These are phyloP conservation scores for Gnomoniopsis sp. DNA, from an alignment of 2,329 filamentous ascomycete genomes.

Conservation along the genomic window DNA sequence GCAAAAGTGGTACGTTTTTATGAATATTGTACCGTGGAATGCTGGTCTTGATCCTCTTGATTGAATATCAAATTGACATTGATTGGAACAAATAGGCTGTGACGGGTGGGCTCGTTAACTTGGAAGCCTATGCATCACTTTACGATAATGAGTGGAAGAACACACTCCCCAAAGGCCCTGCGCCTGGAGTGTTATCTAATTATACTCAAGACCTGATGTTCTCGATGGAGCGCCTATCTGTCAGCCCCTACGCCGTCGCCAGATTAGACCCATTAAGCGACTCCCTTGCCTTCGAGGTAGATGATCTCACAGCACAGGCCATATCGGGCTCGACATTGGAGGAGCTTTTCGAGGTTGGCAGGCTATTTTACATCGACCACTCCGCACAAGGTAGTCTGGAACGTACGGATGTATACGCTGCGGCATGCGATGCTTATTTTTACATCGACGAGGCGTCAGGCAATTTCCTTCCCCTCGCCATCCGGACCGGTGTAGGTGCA, in stretches of 20 bases:
- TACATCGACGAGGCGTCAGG: conserved; percentile 37
- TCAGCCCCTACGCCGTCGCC: conserved; percentile 36
- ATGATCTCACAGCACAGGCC: conserved; percentile 25
- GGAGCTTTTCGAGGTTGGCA: conserved; percentile 31
- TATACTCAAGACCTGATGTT: conserved; percentile 44
- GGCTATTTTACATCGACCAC: conserved; percentile 42
- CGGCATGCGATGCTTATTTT: conserved; percentile 44
- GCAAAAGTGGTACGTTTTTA: conserved; percentile 9
- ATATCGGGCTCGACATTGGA: conserved; percentile 31
- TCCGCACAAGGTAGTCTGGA: conserved; percentile 30
- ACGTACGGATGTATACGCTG: conserved; percentile 31
- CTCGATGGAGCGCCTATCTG: conserved; percentile 44
- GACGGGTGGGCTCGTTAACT: conserved; percentile 27
- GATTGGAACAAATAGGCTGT: conserved; percentile 6
- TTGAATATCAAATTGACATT: neutral
- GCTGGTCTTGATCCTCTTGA: neutral
- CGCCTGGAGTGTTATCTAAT: conserved; percentile 37
- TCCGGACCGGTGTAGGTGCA: conserved; percentile 40
- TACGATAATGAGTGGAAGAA: conserved; percentile 39
- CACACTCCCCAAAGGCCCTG: conserved; percentile 32
- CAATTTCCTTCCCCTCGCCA: conserved; percentile 45
- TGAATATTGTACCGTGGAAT: too few relatives aligned
- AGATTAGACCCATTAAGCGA: conserved; percentile 30
- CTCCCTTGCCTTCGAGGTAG: conserved; percentile 34
- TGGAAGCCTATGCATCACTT: conserved; percentile 37